phyloP scores from a whole-genome alignment of 2,329 filamentous ascomycete genomes.

The Claviceps digitariae region DNA sequence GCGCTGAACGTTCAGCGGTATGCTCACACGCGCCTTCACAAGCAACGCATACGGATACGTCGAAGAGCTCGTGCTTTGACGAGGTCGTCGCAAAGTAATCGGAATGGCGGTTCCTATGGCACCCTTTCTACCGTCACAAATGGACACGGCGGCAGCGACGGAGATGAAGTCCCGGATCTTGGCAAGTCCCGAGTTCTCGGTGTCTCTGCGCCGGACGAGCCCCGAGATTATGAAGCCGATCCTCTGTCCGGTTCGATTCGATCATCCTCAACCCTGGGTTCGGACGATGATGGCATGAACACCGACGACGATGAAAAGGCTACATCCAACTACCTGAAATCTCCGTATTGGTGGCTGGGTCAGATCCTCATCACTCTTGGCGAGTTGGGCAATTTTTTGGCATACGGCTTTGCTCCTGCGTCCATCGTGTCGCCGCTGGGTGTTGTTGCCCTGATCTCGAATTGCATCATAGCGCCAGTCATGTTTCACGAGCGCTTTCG shows the following conservation, averaged over 20 bases:
- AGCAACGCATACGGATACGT: conserved; percentile 48
- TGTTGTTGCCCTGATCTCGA: conserved; percentile 92
- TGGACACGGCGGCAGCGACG: conserved; percentile 7
- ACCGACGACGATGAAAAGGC: conserved; percentile 22
- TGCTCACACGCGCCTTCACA: conserved; percentile 73
- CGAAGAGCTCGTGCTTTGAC: conserved; percentile 40
- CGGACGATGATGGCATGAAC: conserved; percentile 13
- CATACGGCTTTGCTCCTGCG: conserved; percentile 93
- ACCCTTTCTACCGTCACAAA: conserved; percentile 14
- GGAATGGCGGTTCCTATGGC: conserved; percentile 20
- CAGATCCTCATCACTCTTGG: conserved; percentile 87
- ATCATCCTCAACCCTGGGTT: conserved; percentile 25
- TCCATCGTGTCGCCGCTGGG: conserved; percentile 94
- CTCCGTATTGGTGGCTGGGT: conserved; percentile 92
- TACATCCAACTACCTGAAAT: conserved; percentile 66
- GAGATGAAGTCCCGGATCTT: conserved; percentile 10
- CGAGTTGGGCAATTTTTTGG: conserved; percentile 91
- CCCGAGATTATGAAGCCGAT: conserved; percentile 29
- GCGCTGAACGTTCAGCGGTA: conserved; percentile 95
- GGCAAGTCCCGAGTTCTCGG: conserved; percentile 22
- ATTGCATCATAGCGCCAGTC: conserved; percentile 90
- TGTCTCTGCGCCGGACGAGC: conserved; percentile 6
- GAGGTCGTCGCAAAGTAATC: conserved; percentile 27
- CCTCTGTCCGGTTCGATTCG: conserved; percentile 38
- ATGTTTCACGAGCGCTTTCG: conserved; percentile 89